Evolutionary conservation across 495 filamentous ascomycete genomes (phyloP).

Genomic region (Penicillium cosmopolitanum): DNA sequence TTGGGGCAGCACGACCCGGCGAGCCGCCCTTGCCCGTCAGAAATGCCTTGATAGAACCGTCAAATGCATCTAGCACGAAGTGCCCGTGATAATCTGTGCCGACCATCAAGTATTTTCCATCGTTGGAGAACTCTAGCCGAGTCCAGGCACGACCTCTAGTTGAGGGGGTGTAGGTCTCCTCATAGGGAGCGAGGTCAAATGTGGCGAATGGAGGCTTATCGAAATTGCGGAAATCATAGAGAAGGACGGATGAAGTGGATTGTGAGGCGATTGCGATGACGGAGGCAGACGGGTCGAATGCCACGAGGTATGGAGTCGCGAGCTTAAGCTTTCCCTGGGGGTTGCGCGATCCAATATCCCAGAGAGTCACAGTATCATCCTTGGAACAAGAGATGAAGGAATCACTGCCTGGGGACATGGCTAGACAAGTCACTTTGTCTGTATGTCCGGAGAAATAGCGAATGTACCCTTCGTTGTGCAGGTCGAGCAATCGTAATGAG

Average conservation of each 20-base stretch:
- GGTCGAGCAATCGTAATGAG: conserved; percentile 85
- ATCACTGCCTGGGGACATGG: conserved; percentile 68
- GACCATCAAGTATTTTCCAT: conserved; percentile 83
- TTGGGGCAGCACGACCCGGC: conserved; percentile 48
- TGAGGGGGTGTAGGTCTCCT: conserved; percentile 58
- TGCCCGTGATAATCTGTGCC: conserved; percentile 81
- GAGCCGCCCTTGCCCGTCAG: conserved; percentile 51
- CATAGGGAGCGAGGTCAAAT: conserved; percentile 71
- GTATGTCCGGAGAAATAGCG: conserved; percentile 94
- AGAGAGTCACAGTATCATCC: conserved; percentile 86
- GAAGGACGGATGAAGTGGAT: conserved; percentile 71
- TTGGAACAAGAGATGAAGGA: conserved; percentile 87
- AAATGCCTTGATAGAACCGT: conserved; percentile 72
- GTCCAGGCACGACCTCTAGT: conserved; percentile 69
- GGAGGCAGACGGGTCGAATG: conserved; percentile 85
- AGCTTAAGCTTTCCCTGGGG: conserved; percentile 77
- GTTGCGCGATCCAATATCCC: conserved; percentile 77
- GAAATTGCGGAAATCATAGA: conserved; percentile 93
- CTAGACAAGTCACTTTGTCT: conserved; percentile 76
- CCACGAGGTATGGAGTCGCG: conserved; percentile 74
- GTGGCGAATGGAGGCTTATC: conserved; percentile 86
- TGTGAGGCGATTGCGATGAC: conserved; percentile 91
- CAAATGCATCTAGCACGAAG: conserved; percentile 88
- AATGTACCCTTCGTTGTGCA: conserved; percentile 92
- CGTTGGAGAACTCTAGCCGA: conserved; percentile 89